Evolutionary conservation across 805 yeast genomes (phyloP), one percentile per base, ranked within the genome.

Genomic region (Candida adriatica): DNA sequence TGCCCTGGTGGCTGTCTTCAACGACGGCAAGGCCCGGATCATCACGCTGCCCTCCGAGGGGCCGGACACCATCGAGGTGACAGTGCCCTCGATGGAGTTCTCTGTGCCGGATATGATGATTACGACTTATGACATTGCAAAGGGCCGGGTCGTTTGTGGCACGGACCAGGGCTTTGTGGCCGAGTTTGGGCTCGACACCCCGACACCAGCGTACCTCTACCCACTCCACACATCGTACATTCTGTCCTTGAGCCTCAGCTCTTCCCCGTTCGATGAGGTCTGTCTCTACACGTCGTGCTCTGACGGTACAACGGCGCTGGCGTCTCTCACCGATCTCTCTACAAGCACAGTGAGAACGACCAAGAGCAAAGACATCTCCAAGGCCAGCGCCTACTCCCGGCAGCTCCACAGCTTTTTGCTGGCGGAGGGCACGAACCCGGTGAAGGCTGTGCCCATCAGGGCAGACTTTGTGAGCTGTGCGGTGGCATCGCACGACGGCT

Each of bases 141-240:
- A 60, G 5, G 56, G 59, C 3, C 58, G 48, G 9, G 49, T 81
- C 2, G 49, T 78, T 2, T 71, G 74, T 18, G 90, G 88, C 0
- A 66, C 73, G 5, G 51, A 62, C 3, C 68, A 71, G 32, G 92
- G 92, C 0, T 59, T 58, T 18, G 54, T 81, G 8, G 76, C 75
- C 0, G 86, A 79, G 45, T 77, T 66, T 36, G 23, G 43, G 3
- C 53, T 53, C 6, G 37, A 42, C 1, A 38, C 44, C 3, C 19
- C 27, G 2, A 14, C 33, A 1, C 75, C 74, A 1, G 57, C 66
- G 1, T 64, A 39, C 35, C 49, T 61, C 16, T 45, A 49, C 17
- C 66, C 62, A 15, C 34, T 66, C 4, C 68, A 62, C 32, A 52
- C 56, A 4, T 57, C 64, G 0, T 57, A 58, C 32, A 54, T 70